These are phyloP conservation scores for Citrus sp. DNA, from an alignment of 345 rosid genomes.

Conservation along the genomic window DNA sequence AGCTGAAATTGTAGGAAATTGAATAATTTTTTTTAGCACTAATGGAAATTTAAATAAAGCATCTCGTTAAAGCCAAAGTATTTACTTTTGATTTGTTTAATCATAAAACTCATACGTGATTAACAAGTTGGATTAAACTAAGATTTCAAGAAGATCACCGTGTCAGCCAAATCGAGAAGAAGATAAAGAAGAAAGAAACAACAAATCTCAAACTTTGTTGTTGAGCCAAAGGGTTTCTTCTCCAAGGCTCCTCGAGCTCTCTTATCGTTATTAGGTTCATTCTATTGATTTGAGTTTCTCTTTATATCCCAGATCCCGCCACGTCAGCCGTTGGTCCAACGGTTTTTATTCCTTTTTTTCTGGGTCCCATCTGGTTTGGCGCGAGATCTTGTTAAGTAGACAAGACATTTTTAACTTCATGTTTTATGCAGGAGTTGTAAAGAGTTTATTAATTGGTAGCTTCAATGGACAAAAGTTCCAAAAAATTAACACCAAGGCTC, in stretches of 20 bases:
- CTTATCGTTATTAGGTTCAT: neutral
- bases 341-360: neutral
- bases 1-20: no score
- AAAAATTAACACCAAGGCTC: constrained; percentile 31
- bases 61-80: no score
- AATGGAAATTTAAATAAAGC: no score
- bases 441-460: neutral
- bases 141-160: neutral
- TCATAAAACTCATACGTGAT: neutral
- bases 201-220: neutral
- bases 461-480: constrained; percentile 62
- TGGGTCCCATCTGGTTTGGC: constrained; percentile 15
- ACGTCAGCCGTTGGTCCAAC: neutral
- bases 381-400: neutral
- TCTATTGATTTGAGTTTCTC: neutral
- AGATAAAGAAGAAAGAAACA: neutral
- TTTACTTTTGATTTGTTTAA: neutral
- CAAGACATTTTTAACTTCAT: neutral
- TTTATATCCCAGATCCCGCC: neutral
- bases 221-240: neutral
- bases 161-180: no score
- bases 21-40: no score
- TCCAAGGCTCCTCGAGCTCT: neutral
- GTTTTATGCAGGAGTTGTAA: constrained; percentile 5
- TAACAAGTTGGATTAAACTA: neutral